These are phyloP conservation scores for Aristolochia contorta DNA, from an alignment of 164 flowering plant genomes.

Conservation along the genomic window DNA sequence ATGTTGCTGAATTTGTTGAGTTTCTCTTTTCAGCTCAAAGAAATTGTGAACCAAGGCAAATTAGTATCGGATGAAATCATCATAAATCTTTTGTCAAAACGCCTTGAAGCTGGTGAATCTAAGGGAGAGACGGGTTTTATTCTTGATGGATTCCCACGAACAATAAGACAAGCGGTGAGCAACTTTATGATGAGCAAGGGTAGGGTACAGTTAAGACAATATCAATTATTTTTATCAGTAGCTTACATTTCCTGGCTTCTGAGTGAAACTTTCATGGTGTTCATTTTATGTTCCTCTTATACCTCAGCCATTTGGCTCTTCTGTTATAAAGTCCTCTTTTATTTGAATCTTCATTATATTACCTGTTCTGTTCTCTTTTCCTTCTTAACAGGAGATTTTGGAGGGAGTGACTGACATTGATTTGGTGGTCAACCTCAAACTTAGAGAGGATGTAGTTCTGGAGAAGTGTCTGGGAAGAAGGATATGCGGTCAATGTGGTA, in stretches of 20 bases:
- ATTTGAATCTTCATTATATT: not conserved
- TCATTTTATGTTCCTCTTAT: not conserved
- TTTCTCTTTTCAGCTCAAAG: slow-evolving; percentile 55
- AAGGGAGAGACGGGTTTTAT: slow-evolving; percentile 86
- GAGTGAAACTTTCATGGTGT: not conserved
- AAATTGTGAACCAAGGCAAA: slow-evolving; percentile 78
- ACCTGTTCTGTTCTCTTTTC: not conserved
- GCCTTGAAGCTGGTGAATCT: slow-evolving; percentile 67
- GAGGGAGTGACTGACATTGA: slow-evolving; percentile 82
- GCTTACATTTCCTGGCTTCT: not conserved
- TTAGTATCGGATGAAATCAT: slow-evolving; percentile 89
- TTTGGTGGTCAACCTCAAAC: slow-evolving; percentile 78
- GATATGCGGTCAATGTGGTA: slow-evolving; percentile 80
- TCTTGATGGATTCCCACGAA: slow-evolving; percentile 96
- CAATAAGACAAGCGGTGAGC: slow-evolving; percentile 87
- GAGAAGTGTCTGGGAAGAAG: slow-evolving; percentile 95
- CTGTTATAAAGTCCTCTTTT: no score
- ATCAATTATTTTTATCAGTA: not conserved
- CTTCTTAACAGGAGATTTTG: slow-evolving; percentile 61
- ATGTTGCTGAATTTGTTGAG: no score
- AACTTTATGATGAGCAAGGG: slow-evolving; percentile 4
- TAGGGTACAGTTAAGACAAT: not conserved
- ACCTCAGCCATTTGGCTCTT: no score
- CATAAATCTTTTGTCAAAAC: slow-evolving; percentile 61
- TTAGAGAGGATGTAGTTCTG: slow-evolving; percentile 69